Percentiles rank a stretch among this genome's conserved stretches.
These are phyloP conservation scores for Macaranga tanarius DNA, from an alignment of 441 rosid genomes.

Conservation along the genomic window DNA sequence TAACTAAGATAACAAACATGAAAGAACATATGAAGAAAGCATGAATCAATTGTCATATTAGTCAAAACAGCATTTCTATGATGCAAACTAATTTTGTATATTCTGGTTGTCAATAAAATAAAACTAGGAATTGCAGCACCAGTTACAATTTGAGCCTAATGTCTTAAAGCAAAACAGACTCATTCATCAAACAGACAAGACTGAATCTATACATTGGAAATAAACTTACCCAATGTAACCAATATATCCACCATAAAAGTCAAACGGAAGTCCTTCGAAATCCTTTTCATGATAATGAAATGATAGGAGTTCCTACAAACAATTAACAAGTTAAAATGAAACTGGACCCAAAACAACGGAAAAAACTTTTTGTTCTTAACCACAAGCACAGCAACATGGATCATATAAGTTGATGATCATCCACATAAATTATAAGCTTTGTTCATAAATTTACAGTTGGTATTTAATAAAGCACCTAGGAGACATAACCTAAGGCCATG, in stretches of 20 bases:
- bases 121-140: neutral
- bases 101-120: too few species aligned
- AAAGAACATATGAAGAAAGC: neutral
- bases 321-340: conserved; percentile 13
- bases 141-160: neutral
- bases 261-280: conserved; percentile 83
- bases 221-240: conserved; percentile 86
- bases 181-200: neutral
- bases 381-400: neutral
- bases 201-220: neutral
- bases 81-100: too few species aligned
- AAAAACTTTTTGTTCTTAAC: neutral
- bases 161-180: neutral
- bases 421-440: neutral
- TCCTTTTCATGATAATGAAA: conserved; percentile 66
- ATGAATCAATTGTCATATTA: neutral
- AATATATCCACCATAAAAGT: conserved; percentile 85
- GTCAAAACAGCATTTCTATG: neutral
- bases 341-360: conserved; percentile 2
- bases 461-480: neutral
- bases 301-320: conserved; percentile 71
- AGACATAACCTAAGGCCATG: neutral
- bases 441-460: neutral
- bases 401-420: neutral
- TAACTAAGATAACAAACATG: too few species aligned